A percentile compares a stretch with the other conserved stretches of the same genome.
Evolutionary conservation across 2,329 filamentous ascomycete species (phyloP).

Genomic region (Alternaria triticimaculans): DNA sequence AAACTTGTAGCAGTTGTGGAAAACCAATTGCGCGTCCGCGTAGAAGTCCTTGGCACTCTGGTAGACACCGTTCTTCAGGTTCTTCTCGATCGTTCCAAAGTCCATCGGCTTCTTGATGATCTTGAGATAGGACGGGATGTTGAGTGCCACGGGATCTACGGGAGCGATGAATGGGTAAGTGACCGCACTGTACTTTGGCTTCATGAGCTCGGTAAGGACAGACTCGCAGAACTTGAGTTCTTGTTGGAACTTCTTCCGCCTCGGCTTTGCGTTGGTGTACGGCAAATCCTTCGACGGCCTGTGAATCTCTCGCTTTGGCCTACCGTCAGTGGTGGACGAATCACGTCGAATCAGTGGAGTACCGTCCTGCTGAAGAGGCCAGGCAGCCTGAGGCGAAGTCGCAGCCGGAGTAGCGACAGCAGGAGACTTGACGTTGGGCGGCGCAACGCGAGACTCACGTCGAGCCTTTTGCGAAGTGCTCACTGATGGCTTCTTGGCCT

Average conservation of each 20-base stretch:
- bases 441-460: constrained; percentile 56
- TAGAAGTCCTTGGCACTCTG: constrained; percentile 84
- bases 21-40: constrained; percentile 79
- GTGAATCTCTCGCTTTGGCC: constrained; percentile 93
- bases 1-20: constrained; percentile 91
- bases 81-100: constrained; percentile 77
- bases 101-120: constrained; percentile 99
- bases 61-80: constrained; percentile 81
- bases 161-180: constrained; percentile 80
- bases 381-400: constrained; percentile 61
- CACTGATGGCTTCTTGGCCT: constrained; percentile 49
- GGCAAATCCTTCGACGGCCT: constrained; percentile 90
- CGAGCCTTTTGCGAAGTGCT: constrained; percentile 47
- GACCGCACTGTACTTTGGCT: constrained; percentile 70
- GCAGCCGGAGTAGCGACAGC: constrained; percentile 46
- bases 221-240: constrained; percentile 91
- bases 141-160: constrained; percentile 91
- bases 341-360: constrained; percentile 85
- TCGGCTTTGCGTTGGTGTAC: constrained; percentile 81
- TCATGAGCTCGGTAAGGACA: constrained; percentile 77
- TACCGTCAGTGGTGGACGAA: constrained; percentile 76
- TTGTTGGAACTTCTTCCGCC: constrained; percentile 86
- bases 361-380: constrained; percentile 78
- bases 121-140: constrained; percentile 91
- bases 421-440: constrained; percentile 55